Evolutionary conservation across 139 green algal genomes (phyloP).

Genomic region (Astrephomene gubernaculifera): DNA sequence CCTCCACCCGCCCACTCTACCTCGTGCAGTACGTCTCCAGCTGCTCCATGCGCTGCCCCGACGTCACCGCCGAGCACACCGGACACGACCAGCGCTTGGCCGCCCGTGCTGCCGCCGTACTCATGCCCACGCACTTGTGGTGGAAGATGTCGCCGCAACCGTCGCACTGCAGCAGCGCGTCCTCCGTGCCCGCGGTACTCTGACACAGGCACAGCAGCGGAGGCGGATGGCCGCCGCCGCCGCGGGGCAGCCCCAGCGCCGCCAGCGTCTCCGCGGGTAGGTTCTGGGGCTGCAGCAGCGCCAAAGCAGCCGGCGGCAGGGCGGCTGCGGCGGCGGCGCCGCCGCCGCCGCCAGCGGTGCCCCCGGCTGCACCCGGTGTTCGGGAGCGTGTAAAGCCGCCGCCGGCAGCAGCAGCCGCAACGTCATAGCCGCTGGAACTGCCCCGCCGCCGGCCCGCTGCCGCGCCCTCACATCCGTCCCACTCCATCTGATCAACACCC

Average conservation of each 20-base stretch:
- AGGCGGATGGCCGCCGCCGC: not conserved
- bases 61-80: constrained; percentile 67
- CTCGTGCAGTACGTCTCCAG: constrained; percentile 27
- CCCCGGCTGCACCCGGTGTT: not conserved
- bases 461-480: no score
- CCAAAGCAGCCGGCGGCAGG: not conserved
- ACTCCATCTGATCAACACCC: not conserved
- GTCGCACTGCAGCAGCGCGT: constrained; percentile 73
- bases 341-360: not conserved
- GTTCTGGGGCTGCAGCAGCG: not conserved
- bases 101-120: not conserved
- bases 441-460: no score
- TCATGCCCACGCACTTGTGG: constrained; percentile 72
- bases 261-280: not conserved
- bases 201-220: constrained; percentile 30
- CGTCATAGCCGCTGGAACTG: no score
- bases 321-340: not conserved
- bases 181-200: constrained; percentile 1
- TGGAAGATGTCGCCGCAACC: constrained; percentile 84
- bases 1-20: not conserved
- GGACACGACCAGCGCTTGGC: constrained; percentile 71
- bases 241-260: not conserved
- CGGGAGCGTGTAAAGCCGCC: no score
- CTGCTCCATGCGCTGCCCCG: constrained; percentile 17
- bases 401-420: no score